Base-by-base conservation (phyloP, 176 grass and related monocot genomes). In the Eleusine indica region DNA sequence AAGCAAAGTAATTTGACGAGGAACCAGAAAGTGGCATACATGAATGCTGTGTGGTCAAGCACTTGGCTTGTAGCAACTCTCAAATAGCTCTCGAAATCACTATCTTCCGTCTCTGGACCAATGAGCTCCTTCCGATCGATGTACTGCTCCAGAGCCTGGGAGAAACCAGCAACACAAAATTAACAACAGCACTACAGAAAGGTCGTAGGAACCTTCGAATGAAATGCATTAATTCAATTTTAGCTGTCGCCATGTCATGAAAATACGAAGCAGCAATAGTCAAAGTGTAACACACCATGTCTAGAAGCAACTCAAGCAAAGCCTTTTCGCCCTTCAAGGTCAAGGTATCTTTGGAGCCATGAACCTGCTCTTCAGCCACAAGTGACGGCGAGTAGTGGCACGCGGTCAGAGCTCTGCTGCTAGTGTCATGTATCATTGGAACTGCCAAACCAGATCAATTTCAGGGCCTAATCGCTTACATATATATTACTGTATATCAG, bases 351-450 rank as follows among this genome's bases (percentile, higher is more conserved):
- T 84, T 83, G n/a, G 80, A 73, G 53, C 84, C 82, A 68, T 76
- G 52, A 15, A 28, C n/a, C 17, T 88, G 74, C 75, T 89, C 82
- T 32, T 86, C 83, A 8, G 82, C 85, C 4, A 92, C 78, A 25
- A 91, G 84, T 14, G 82, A 92, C 0, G 82, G 78, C 10, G 92
- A 88, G 78, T 87, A 87, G 47, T 87, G 89, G 84, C 80, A 85
- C 17, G 69, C 44, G 0, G 82, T 76, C 11, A 88, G 82, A 42
- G 80, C 38, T 28, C 82, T 47, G 71, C 75, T 62, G 6, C 86
- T 22, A 78, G 44, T 82, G 37, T 94, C 90, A 25, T 87, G 75
- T 16, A 78, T 10, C 82, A 92, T 81, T 25, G 85, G 85, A 54
- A 94, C 78, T 90, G 85, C 75, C 22, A 84, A 28, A 75, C 9